Evolutionary conservation across 1,284 basidiomycete genomes (phyloP).

Genomic region (Ceratobasidium sp.): DNA sequence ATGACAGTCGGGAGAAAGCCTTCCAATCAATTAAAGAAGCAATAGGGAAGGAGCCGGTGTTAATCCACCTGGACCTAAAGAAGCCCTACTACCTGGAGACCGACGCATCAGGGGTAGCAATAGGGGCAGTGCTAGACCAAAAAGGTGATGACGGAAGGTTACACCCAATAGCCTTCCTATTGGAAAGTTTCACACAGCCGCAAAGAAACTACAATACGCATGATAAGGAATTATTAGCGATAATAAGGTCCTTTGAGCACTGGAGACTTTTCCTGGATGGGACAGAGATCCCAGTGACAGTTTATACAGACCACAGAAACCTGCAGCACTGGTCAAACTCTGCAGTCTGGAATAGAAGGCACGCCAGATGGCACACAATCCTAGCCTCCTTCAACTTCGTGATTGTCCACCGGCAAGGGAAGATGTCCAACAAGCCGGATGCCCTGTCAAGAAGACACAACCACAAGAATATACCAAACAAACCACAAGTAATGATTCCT

Average conservation of each 20-base stretch:
- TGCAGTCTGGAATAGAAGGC: constrained; percentile 47
- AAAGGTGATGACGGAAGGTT: not conserved
- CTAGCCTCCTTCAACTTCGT: not conserved
- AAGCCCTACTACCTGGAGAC: constrained; percentile 14
- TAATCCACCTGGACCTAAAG: not conserved
- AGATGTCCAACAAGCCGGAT: constrained; percentile 47
- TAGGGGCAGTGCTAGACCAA: constrained; percentile 6
- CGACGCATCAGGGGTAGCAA: constrained; percentile 5
- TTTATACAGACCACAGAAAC: constrained; percentile 17
- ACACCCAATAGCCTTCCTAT: not conserved
- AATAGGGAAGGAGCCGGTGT: constrained; percentile 14
- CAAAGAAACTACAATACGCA: too few relatives aligned
- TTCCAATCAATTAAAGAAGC: constrained; percentile 50
- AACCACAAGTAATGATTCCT: constrained; percentile 13
- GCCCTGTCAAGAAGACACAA: constrained; percentile 48
- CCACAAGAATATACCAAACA: constrained; percentile 3
- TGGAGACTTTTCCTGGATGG: constrained; percentile 49
- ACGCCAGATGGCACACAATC: not conserved
- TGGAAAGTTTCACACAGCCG: not conserved
- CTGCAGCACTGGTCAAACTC: constrained; percentile 43
- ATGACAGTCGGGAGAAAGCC: constrained; percentile 41
- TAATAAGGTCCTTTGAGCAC: constrained; percentile 28
- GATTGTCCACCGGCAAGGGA: not conserved
- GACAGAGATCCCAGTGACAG: constrained; percentile 12
- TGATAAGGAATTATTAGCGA: constrained; percentile 39